Conservation (phyloP, 2,329 filamentous ascomycete species). For the Pseudomassariella vexata region DNA sequence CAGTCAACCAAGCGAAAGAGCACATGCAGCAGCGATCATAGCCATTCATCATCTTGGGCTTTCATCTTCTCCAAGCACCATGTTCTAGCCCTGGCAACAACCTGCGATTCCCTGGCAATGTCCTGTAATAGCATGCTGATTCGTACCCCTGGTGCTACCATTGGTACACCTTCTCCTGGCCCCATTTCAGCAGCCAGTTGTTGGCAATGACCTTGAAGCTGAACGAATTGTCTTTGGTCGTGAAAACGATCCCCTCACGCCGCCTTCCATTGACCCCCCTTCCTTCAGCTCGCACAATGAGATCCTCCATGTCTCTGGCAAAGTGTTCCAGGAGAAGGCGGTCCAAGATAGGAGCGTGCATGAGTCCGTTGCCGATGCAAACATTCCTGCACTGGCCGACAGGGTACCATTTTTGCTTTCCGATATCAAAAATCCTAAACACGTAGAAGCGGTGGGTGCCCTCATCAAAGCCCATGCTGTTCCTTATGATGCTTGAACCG, state of each 20-base stretch:
- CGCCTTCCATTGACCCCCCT: conserved; percentile 12
- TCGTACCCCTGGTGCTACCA: too few relatives aligned
- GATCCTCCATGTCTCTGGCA: conserved; percentile 11
- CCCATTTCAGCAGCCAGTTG: conserved; percentile 19
- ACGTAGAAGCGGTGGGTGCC: conserved; percentile 15
- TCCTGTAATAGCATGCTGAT: too few relatives aligned
- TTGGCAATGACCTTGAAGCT: conserved; percentile 26
- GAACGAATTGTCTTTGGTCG: conserved; percentile 10
- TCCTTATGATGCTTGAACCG: conserved; percentile 17
- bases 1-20: too few relatives aligned
- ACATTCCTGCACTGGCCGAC: conserved; percentile 2
- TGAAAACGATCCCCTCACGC: conserved; percentile 25
- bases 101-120: too few relatives aligned
- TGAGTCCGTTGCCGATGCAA: conserved; percentile 7
- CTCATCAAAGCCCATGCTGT: conserved; percentile 19
- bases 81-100: too few relatives aligned
- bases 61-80: too few relatives aligned
- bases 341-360: conserved; percentile 11
- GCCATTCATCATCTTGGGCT: too few relatives aligned
- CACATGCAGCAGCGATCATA: too few relatives aligned
- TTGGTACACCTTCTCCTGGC: conserved; percentile 8
- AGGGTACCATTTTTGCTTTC: conserved; percentile 7
- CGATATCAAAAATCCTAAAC: conserved; percentile 16
- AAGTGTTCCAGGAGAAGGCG: conserved; percentile 3
- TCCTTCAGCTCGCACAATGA: conserved; percentile 22